Evolutionary conservation across 257 asterid genomes (phyloP).

Genomic region (Nicotiana obtusifolia): DNA sequence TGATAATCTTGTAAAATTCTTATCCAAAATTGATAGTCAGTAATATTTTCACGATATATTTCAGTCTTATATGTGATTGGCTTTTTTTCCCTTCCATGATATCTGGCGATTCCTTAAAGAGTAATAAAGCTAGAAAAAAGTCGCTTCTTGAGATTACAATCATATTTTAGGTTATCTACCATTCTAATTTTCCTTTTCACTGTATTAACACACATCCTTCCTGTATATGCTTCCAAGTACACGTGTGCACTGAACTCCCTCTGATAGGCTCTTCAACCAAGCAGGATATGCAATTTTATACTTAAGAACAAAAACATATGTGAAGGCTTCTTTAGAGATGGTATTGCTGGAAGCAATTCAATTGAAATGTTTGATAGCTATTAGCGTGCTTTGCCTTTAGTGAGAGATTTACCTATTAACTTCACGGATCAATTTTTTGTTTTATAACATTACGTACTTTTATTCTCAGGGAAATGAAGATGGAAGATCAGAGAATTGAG

Average conservation of each 20-base stretch:
- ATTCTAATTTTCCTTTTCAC: neutral
- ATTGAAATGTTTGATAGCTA: neutral
- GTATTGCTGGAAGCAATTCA: neutral
- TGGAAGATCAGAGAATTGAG: slow-evolving; percentile 94
- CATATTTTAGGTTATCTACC: neutral
- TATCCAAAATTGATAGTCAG: neutral
- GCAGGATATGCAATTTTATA: neutral
- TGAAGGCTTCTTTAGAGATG: neutral
- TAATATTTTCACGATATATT: neutral
- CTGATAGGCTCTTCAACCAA: neutral
- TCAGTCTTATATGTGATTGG: neutral
- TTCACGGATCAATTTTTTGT: neutral
- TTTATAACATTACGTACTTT: neutral
- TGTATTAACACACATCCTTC: neutral
- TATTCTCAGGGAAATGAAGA: slow-evolving; percentile 88
- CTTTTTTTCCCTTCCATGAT: neutral
- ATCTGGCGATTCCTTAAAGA: neutral
- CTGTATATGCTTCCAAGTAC: neutral
- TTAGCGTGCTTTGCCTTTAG: neutral
- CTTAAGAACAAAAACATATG: neutral
- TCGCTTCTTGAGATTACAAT: neutral
- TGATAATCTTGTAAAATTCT: neutral
- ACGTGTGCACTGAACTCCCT: neutral
- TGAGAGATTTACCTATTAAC: neutral
- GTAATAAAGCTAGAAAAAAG: neutral